Base-by-base conservation (phyloP, 108 stramenopile species). In the Pinguiococcus pyrenoidosus region DNA sequence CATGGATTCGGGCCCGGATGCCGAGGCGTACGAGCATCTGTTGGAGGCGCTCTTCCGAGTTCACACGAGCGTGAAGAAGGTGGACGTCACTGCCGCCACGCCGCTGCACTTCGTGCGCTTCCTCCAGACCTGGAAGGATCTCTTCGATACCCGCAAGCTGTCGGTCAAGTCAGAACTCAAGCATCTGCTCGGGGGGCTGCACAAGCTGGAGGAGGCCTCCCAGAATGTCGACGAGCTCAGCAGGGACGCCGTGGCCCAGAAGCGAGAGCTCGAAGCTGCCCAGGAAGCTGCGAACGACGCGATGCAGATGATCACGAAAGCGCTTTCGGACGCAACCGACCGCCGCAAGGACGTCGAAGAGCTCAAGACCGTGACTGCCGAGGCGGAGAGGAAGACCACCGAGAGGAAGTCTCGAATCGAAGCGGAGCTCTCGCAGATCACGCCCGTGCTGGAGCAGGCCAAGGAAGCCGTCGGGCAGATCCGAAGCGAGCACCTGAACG, bases 291-390 rank as follows among this genome's bases (percentile, higher is more conserved):
- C 77, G 0, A 74, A 78, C 32, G 39, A 21, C 28, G 74, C 77
- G 7, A 78, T 78, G 77, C 66, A 75, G 21, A 61, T 67, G 41
- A 78, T 78, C 66, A 75, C 71, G 1, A 65, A 56, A 8, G 72
- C 77, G 2, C 59, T 78, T 5, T 26, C 52, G 3, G 59, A 53
- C 6, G 73, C 77, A 1, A 62, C 59, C 9, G 38, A 61, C 24
- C 65, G 72, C 3, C 54, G 58, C 10, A 33, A 37, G 3, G 74
- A 78, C 39, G 66, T 69, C 0, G 69, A 73, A 24, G 41, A 48
- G 23, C 65, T 78, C 14, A 59, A 54, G 25, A 34, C 44, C 20
- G 59, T 64, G 12, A 51, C 71, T 5, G 54, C 54, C 12, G 37
- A 32, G 29, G 66, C 49, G 17, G 69, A 73, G 32, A 47, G 67